Evolutionary conservation across 306 rosid species (phyloP), one percentile per base, ranked within the genome.

Genomic region (Malus fusca): DNA sequence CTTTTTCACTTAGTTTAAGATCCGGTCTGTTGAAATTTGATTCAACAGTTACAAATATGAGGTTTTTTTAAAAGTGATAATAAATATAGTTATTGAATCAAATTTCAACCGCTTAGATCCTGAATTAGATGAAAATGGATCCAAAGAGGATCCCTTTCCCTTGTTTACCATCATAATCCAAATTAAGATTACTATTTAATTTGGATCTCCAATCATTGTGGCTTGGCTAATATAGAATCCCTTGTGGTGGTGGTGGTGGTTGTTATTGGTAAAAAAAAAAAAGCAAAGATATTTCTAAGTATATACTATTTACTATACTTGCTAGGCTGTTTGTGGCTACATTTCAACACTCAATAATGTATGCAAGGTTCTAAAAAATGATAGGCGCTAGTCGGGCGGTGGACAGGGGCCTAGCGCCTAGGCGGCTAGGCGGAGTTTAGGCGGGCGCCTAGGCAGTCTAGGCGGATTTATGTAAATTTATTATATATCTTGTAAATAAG

Each of bases 91-190:
- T 1, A 7, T 33, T 33, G 7, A 6, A 0, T 33, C 0, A 33
- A 33, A 33, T 33, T 33, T 33, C 0, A 33, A 33, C 0, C 0
- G 1, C 0, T 0, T 5, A 4, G 33, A 0, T 31, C 33, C 1
- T 4, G 6, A 4, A 31, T 0, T 30, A 30, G 4, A 5, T 30
- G 31, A 5, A 30, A 30, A 30, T 5, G 0, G 31, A 30, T 30
- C 31, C 5, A 3, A 3, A 28, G 3, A 3, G 30, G 5, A 4
- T 30, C 31, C 1, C 5, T 30, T 30, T 30, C 31, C 31, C 5
- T 30, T 1, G 35, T 26, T 21, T 3, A 19, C 11, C 66, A 4
- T 33, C 21, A 13, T 33, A 6, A 30, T 70, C 19, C 63, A 35
- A 35, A 35, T 35, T 35, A 35, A 35, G 9, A 10, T 35, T 35